Evolutionary conservation across 768 basidiomycete genomes (phyloP).

Genomic region (Mycena leptocephala): DNA sequence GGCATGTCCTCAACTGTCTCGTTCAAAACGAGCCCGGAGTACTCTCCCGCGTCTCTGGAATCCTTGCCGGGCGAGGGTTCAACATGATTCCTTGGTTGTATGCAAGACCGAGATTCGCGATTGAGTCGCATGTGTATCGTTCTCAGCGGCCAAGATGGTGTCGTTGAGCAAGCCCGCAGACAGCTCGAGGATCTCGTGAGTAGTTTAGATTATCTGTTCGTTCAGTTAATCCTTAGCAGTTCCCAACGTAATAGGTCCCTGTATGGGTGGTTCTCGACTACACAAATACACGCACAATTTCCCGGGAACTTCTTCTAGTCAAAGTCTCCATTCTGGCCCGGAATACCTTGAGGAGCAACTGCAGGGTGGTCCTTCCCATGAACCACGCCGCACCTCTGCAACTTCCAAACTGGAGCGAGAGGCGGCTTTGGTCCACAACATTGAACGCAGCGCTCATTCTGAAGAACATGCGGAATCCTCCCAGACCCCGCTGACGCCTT

Average conservation of each 20-base stretch:
- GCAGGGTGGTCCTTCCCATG: conserved; percentile 87
- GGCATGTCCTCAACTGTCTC: conserved; percentile 96
- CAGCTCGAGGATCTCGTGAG: conserved; percentile 97
- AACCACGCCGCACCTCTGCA: conserved; percentile 67
- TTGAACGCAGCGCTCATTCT: conserved; percentile 73
- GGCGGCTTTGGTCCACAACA: conserved; percentile 80
- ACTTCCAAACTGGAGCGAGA: conserved; percentile 80
- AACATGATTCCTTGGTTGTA: conserved; percentile 99
- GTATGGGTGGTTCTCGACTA: conserved; percentile 99
- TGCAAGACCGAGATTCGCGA: conserved; percentile 98
- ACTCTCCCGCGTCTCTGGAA: conserved; percentile 97
- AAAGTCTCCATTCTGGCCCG: conserved; percentile 98
- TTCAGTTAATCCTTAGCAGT: neutral
- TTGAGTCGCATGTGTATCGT: conserved; percentile 99
- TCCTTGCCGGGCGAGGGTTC: conserved; percentile 96
- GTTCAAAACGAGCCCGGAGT: conserved; percentile 99
- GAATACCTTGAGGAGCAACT: conserved; percentile 97
- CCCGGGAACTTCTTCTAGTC: conserved; percentile 94
- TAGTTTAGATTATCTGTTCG: conserved; percentile 31
- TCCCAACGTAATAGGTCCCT: conserved; percentile 78
- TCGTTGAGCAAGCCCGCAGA: conserved; percentile 96
- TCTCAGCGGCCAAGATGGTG: conserved; percentile 95
- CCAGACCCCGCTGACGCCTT: conserved; percentile 71
- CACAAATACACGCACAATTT: conserved; percentile 92
- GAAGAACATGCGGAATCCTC: conserved; percentile 48